These are phyloP conservation scores for Deinandra increscens DNA, from an alignment of 129 eudicot species.

Conservation along the genomic window DNA sequence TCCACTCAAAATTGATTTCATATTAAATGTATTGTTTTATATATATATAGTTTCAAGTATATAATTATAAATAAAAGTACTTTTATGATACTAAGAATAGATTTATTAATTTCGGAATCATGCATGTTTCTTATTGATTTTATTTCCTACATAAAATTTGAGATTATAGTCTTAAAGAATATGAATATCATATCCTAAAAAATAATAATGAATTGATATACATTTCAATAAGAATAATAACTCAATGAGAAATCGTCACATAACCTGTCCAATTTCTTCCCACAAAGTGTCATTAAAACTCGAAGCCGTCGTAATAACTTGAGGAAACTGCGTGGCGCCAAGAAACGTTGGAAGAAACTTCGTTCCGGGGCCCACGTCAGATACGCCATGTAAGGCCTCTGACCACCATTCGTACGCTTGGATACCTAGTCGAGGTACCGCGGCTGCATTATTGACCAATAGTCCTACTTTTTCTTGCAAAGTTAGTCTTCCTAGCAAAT, in stretches of 20 bases:
- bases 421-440: slow-evolving; percentile 70
- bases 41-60: no score
- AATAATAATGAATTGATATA: not conserved
- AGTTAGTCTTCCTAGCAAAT: slow-evolving; percentile 69
- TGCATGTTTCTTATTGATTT: not conserved
- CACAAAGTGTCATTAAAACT: slow-evolving; percentile 74
- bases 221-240: not conserved
- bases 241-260: not conserved
- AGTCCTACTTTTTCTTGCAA: slow-evolving; percentile 64
- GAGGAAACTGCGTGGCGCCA: slow-evolving; percentile 96
- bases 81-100: not conserved
- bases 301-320: slow-evolving; percentile 85
- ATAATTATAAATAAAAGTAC: no score
- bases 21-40: no score
- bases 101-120: not conserved
- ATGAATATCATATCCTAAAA: not conserved
- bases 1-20: no score
- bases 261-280: slow-evolving; percentile 89
- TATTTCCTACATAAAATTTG: not conserved
- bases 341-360: slow-evolving; percentile 64
- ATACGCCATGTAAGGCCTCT: slow-evolving; percentile 96
- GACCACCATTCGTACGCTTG: slow-evolving; percentile 98
- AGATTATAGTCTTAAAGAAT: not conserved
- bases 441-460: slow-evolving; percentile 79
- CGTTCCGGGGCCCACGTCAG: slow-evolving; percentile 82